Conservation (phyloP, 169 alveolate genomes). For the Plasmodium malariae region DNA sequence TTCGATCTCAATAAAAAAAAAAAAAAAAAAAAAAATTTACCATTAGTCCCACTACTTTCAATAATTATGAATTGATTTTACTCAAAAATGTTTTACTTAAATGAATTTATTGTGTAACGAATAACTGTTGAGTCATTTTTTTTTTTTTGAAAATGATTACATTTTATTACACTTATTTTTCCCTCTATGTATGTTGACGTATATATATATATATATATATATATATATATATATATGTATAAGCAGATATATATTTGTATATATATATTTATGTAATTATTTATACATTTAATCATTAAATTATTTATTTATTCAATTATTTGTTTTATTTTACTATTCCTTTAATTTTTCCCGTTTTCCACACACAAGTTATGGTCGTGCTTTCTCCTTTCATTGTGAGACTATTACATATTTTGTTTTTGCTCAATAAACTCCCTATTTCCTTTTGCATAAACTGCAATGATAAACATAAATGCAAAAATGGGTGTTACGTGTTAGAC, state of each 20-base stretch:
- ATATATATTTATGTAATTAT: neutral
- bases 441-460: conserved; percentile 21
- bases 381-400: conserved; percentile 10
- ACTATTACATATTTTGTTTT: conserved; percentile 18
- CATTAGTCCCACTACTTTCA: too few relatives aligned
- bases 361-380: conserved; percentile 36
- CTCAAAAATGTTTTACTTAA: too few relatives aligned
- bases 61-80: too few relatives aligned
- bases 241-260: too few relatives aligned
- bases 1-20: neutral
- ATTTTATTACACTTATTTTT: too few relatives aligned
- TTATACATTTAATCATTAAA: neutral
- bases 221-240: too few relatives aligned
- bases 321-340: too few relatives aligned
- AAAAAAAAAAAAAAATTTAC: neutral
- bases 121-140: too few relatives aligned
- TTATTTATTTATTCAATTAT: neutral
- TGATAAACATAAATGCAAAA: conserved; percentile 40
- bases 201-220: too few relatives aligned
- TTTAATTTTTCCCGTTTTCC: neutral
- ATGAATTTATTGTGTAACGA: too few relatives aligned
- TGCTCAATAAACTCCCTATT: conserved; percentile 14
- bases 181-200: too few relatives aligned
- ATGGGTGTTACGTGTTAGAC: conserved; percentile 25
- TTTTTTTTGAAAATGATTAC: too few relatives aligned